Percentiles rank a stretch among this genome's conserved stretches.
Evolutionary conservation across 306 rosid species (phyloP).

Genomic region (Argentina anserina): DNA sequence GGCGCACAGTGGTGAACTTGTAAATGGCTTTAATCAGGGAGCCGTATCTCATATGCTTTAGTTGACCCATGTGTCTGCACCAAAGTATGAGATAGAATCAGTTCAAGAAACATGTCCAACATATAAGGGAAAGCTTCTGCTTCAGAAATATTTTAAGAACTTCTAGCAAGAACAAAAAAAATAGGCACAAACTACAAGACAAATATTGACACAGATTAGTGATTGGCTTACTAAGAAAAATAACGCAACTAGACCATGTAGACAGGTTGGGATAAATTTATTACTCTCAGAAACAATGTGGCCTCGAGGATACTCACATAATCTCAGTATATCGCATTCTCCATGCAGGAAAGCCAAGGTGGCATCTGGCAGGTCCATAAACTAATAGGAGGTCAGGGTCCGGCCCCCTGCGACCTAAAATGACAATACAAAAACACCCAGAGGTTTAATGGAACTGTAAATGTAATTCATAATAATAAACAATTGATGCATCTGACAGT

Average conservation of each 20-base stretch:
- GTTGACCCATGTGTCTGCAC: conserved; percentile 77
- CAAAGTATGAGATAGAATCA: conserved; percentile 18
- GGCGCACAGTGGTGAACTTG: conserved; percentile 59
- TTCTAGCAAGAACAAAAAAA: neutral
- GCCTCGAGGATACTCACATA: conserved; percentile 46
- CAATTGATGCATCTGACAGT: conserved; percentile 17
- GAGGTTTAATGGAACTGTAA: conserved; percentile 18
- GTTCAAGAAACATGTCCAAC: conserved; percentile 9
- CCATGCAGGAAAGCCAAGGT: conserved; percentile 95
- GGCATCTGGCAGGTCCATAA: conserved; percentile 88
- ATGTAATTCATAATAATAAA: conserved; percentile 23
- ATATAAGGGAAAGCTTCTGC: conserved; percentile 1
- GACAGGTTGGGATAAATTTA: neutral
- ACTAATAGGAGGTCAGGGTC: conserved; percentile 83
- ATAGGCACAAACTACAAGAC: neutral
- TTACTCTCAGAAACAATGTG: neutral
- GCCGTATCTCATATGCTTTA: conserved; percentile 63
- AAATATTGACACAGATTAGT: neutral
- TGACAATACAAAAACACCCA: conserved; percentile 12
- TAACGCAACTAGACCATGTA: neutral
- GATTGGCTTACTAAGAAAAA: neutral
- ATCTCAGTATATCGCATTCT: conserved; percentile 84
- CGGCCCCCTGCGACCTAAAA: conserved; percentile 61
- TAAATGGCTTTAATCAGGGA: conserved; percentile 68
- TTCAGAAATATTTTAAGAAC: neutral